Evolutionary conservation across 176 grass and related monocot species (phyloP), one percentile per base, ranked within the genome.

Genomic region (Secale cereale): DNA sequence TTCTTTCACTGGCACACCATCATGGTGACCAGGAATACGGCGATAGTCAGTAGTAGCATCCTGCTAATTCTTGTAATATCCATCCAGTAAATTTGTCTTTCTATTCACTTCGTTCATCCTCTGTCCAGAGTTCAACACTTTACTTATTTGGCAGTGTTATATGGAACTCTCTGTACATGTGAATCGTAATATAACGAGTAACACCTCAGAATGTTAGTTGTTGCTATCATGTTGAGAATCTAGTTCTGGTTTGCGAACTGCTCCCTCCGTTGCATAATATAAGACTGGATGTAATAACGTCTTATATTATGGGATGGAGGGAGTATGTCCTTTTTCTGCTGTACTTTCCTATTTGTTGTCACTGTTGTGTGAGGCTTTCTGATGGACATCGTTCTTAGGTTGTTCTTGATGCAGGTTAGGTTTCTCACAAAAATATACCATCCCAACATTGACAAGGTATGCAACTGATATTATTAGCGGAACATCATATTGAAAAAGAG

Each of bases 361-460:
- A 16, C 10, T 32, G 6, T 54, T 46, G 26, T 31, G 32, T 66
- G 40, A 45, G 27, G 15, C 13, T 62, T 81, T 52, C 36, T 59
- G 22, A 81, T 15, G 3, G 20, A 76, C 30, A 67, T 68, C 74
- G 17, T 78, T 54, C 23, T 52, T 54, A 20, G 16, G 3, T 16
- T 63, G 15, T 54, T 74, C 28, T 76, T 76, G 61, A 70, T 91
- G 63, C 90, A 97, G 95, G 95, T 97, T 30, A 91, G 95, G 20
- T 97, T 97, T 59, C 95, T 97, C 26, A 97, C 95, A 22, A 97
- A 97, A 88, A 97, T 97, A 87, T 97, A 97, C 45, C 92, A 97
- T 81, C 95, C 92, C 16, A 94, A 97, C 82, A 94, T 94, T 86
- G 95, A 97, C 40, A 97, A 97, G 95, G 95, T 91, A 78, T 62